Conservation (phyloP, 768 basidiomycete species). For the Cantharellus cinnabarinus region DNA sequence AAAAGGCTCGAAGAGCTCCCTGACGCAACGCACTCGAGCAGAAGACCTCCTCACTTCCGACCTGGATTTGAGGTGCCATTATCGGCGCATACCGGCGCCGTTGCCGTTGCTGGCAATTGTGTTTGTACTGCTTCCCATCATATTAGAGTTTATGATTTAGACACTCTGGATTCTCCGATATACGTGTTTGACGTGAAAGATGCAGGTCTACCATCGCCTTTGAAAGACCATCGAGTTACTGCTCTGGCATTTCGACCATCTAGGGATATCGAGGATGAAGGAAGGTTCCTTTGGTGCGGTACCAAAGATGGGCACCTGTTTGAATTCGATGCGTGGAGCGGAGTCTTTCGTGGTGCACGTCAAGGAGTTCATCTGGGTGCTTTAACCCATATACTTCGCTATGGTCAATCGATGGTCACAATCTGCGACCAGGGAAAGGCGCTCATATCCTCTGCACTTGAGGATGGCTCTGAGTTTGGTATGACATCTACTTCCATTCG, state of each 20-base stretch:
- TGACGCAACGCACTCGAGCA: constrained; percentile 7
- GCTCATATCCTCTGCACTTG: constrained; percentile 32
- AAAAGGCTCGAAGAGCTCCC: constrained; percentile 8
- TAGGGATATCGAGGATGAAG: constrained; percentile 26
- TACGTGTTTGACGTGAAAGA: constrained; percentile 43
- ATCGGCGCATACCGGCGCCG: constrained; percentile 31
- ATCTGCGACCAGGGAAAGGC: constrained; percentile 75
- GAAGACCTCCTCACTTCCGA: constrained; percentile 4
- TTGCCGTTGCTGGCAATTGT: constrained; percentile 34
- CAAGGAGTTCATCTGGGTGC: constrained; percentile 41
- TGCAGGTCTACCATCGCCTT: constrained; percentile 24
- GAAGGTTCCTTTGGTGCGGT: constrained; percentile 61
- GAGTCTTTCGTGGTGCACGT: constrained; percentile 34
- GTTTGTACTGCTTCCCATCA: constrained; percentile 40
- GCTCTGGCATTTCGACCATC: constrained; percentile 59
- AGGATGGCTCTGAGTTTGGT: not conserved
- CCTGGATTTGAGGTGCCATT: constrained; percentile 32
- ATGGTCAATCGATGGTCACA: constrained; percentile 49
- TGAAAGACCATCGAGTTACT: constrained; percentile 48
- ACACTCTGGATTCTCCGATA: constrained; percentile 10
- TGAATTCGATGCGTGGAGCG: constrained; percentile 57
- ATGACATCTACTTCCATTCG: constrained; percentile 29
- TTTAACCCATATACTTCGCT: constrained; percentile 55
- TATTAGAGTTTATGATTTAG: constrained; percentile 37
- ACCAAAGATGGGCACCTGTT: constrained; percentile 77